A percentile compares a stretch with the other conserved stretches of the same genome.
Evolutionary conservation across 208 protist genomes (phyloP).

Genomic region (Crithidia thermophila): DNA sequence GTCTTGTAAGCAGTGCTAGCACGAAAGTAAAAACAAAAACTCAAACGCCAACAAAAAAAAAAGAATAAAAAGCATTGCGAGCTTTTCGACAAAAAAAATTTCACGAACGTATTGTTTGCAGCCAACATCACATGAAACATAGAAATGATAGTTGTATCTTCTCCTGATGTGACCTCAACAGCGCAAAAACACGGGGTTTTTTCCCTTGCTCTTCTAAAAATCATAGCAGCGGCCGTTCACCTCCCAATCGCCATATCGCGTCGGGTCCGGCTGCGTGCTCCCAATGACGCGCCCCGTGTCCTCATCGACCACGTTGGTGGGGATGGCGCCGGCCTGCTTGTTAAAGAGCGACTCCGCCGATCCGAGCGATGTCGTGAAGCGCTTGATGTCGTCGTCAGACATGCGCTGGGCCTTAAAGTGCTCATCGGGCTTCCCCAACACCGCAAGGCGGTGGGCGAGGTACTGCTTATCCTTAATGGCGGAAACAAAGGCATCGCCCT

Average conservation of each 20-base stretch:
- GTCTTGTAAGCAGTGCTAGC: too few relatives aligned
- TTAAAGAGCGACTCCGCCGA: slow-evolving; percentile 86
- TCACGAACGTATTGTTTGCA: too few relatives aligned
- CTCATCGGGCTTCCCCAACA: slow-evolving; percentile 74
- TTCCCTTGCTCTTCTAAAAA: slow-evolving; percentile 46
- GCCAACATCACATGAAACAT: too few relatives aligned
- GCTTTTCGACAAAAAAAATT: too few relatives aligned
- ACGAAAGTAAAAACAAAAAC: too few relatives aligned
- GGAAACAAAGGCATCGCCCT: slow-evolving; percentile 74
- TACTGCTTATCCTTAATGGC: slow-evolving; percentile 81
- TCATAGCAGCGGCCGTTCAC: slow-evolving; percentile 90
- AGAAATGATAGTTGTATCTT: too few relatives aligned
- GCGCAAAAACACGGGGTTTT: too few relatives aligned
- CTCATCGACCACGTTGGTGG: slow-evolving; percentile 88
- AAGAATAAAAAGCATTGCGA: background rate
- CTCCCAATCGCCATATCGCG: slow-evolving; percentile 91
- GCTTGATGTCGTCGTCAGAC: slow-evolving; percentile 75
- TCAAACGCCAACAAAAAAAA: background rate
- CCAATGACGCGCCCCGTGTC: slow-evolving; percentile 80
- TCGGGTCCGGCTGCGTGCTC: slow-evolving; percentile 82
- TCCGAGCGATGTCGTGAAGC: slow-evolving; percentile 85
- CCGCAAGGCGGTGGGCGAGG: slow-evolving; percentile 79
- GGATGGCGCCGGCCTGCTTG: slow-evolving; percentile 74
- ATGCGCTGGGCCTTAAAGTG: slow-evolving; percentile 46
- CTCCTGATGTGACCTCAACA: too few relatives aligned